These are phyloP conservation scores for Prinsepia uniflora DNA, from an alignment of 306 rosid species.

Conservation along the genomic window DNA sequence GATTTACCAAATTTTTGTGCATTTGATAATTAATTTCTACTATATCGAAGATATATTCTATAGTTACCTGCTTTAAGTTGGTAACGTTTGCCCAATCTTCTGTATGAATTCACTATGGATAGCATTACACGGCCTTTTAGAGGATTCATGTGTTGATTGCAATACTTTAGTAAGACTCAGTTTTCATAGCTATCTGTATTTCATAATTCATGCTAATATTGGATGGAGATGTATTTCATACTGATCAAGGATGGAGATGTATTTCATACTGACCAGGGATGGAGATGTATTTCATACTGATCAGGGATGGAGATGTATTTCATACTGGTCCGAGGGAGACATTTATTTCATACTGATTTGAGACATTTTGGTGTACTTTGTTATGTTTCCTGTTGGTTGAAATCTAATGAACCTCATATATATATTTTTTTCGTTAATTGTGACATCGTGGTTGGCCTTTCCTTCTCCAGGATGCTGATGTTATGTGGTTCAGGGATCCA, in stretches of 20 bases:
- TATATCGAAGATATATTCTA: background rate
- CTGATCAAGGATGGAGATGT: too few species aligned
- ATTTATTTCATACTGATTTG: background rate
- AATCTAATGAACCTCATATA: constrained; percentile 4
- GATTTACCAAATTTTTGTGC: too few species aligned
- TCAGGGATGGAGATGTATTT: too few species aligned
- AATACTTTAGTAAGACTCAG: background rate
- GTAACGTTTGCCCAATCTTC: background rate
- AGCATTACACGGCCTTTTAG: background rate
- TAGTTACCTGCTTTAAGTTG: background rate
- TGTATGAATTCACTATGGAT: background rate
- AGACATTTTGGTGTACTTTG: background rate
- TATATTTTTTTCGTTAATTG: constrained; percentile 7
- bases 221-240: too few species aligned
- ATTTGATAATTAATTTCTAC: too few species aligned
- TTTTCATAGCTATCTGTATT: background rate
- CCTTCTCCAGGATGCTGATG: constrained; percentile 78
- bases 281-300: too few species aligned
- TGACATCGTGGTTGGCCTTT: constrained; percentile 5
- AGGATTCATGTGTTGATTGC: background rate
- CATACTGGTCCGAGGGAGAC: too few species aligned
- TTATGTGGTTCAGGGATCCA: constrained; percentile 98
- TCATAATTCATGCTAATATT: too few species aligned
- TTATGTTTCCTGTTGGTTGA: background rate
- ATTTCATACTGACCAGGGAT: too few species aligned